These are phyloP conservation scores for Apium graveolens DNA, from an alignment of 129 eudicot genomes.

Conservation along the genomic window DNA sequence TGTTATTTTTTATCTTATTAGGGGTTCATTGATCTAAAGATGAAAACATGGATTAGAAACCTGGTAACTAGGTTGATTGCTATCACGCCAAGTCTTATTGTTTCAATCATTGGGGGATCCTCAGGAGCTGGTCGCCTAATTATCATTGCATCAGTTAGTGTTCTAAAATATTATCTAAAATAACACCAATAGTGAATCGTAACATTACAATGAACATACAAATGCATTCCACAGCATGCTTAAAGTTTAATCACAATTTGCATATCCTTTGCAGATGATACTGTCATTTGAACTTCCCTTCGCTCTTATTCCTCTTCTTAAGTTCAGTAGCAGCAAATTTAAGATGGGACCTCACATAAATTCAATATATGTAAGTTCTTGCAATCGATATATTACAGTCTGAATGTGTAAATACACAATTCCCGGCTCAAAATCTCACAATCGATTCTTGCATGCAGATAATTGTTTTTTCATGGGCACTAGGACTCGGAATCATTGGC, in stretches of 20 bases:
- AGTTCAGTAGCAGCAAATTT: conserved; percentile 7
- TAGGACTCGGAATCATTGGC: conserved; percentile 22
- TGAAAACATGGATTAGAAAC: conserved; percentile 11
- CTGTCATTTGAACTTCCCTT: conserved; percentile 13
- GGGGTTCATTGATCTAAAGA: conserved; percentile 9
- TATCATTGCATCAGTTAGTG: conserved; percentile 8
- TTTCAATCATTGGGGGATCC: conserved; percentile 15
- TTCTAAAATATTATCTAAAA: background rate
- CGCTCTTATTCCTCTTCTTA: conserved; percentile 11
- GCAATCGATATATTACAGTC: too few relatives aligned
- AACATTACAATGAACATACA: background rate
- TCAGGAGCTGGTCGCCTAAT: conserved; percentile 10
- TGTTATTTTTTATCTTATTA: background rate
- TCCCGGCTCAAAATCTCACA: background rate
- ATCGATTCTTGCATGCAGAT: conserved; percentile 7
- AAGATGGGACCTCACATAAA: conserved; percentile 14
- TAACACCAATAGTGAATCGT: background rate
- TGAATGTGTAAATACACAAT: background rate
- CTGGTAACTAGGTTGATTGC: conserved; percentile 14
- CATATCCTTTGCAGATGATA: conserved; percentile 4
- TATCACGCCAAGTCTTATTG: conserved; percentile 12
- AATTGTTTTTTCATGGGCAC: conserved; percentile 15
- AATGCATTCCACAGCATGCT: background rate
- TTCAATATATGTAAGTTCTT: conserved; percentile 9
- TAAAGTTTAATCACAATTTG: background rate